phyloP scores from a whole-genome alignment of 345 rosid species.

The Euphorbia pulcherrima region DNA sequence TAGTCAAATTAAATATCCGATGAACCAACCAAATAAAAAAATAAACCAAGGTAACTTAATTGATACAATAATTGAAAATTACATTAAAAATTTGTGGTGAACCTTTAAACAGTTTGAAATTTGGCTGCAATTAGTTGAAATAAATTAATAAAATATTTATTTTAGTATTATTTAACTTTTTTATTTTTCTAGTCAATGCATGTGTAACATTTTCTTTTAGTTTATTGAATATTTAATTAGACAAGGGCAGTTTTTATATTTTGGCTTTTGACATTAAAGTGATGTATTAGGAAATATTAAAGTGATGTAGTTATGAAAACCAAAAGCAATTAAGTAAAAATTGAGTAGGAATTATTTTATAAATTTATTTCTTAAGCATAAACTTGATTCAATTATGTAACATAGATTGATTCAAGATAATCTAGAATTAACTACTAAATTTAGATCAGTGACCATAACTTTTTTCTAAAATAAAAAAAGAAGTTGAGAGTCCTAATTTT shows the following conservation, averaged over 20 bases:
- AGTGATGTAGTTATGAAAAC: background rate
- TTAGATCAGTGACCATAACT: no score
- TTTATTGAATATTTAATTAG: background rate
- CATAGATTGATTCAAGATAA: conserved; percentile 9
- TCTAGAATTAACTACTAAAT: conserved; percentile 7
- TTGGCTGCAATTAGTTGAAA: background rate
- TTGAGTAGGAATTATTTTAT: background rate
- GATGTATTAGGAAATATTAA: background rate
- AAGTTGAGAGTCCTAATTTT: no score
- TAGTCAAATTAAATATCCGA: no score
- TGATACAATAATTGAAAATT: no score
- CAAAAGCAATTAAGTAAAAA: conserved; percentile 2
- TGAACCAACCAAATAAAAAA: no score
- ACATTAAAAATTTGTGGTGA: background rate
- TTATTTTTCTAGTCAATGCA: background rate
- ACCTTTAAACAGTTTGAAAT: background rate
- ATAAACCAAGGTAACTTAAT: no score
- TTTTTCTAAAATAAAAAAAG: background rate
- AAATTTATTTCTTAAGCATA: background rate
- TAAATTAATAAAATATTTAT: background rate
- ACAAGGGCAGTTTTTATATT: background rate
- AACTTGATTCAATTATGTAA: conserved; percentile 9
- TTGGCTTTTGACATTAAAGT: background rate
- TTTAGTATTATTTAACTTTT: no score
- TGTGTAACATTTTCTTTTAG: background rate